A percentile compares a stretch with the other conserved stretches of the same genome.
phyloP scores from a whole-genome alignment of 305 asterid genomes.

The Lippia alba region DNA sequence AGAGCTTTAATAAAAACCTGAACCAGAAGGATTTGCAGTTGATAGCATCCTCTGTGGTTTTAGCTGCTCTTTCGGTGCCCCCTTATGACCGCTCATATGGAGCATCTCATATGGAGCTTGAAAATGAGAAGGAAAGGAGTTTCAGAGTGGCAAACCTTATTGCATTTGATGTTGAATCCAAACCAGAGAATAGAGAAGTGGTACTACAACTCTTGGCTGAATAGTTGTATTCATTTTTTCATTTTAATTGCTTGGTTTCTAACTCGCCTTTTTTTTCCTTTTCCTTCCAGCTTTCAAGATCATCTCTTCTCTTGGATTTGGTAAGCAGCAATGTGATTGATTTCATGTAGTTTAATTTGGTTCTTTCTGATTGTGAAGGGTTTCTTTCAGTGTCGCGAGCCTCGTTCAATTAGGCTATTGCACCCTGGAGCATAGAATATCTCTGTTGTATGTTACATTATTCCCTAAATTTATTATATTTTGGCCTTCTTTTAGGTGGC shows the following conservation, averaged over 20 bases:
- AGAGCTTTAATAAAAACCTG: conserved; percentile 81
- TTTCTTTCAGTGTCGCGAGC: conserved; percentile 4
- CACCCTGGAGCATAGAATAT: conserved; percentile 4
- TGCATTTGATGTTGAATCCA: conserved; percentile 77
- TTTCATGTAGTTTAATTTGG: conserved; percentile 16
- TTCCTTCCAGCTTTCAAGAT: conserved; percentile 89
- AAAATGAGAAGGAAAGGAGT: conserved; percentile 81
- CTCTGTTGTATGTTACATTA: not conserved
- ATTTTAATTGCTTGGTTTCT: conserved; percentile 4
- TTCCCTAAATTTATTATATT: conserved; percentile 22
- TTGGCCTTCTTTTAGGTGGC: conserved; percentile 53
- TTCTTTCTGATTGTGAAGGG: conserved; percentile 19
- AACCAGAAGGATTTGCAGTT: conserved; percentile 91
- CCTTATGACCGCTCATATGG: conserved; percentile 80
- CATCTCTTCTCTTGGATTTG: conserved; percentile 79
- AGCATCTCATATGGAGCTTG: conserved; percentile 92
- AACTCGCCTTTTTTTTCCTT: conserved; percentile 34
- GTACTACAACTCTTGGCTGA: conserved; percentile 44
- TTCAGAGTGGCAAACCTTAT: conserved; percentile 76
- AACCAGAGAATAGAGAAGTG: conserved; percentile 79
- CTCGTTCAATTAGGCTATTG: not conserved
- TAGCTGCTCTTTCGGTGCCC: conserved; percentile 90
- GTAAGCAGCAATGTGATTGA: conserved; percentile 48
- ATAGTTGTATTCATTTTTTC: conserved; percentile 13
- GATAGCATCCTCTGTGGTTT: conserved; percentile 90